Base-by-base conservation (phyloP, 352 stramenopile genomes). In the Phytophthora palmivora region DNA sequence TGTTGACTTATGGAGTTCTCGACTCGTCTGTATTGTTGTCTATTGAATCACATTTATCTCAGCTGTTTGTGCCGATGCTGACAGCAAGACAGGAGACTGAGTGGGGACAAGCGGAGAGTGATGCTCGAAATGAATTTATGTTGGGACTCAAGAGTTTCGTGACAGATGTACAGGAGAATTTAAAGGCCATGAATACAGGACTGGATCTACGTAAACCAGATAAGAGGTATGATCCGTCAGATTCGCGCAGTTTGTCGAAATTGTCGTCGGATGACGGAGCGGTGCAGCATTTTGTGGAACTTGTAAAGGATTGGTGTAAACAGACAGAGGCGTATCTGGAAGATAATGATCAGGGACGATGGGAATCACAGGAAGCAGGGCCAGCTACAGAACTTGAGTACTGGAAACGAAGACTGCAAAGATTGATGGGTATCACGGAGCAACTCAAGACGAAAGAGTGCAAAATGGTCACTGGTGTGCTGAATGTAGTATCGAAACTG, bases 231-330 rank as follows among this genome's bases (percentile, higher is more conserved):
- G 84, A 94, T 49, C 63, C 81, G 6, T 84, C 66, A 36, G 82
- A 92, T 58, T 76, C 76, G n/a, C 79, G 74, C 22, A 91, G 70
- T 39, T 64, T 92, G n/a, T 94, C 74, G 33, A 81, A 76, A 21
- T 62, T 89, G 7, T 87, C 87, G n/a, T 63, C 78, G 0, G 84
- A 94, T 56, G 81, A 96, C 33, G 61, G 72, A 7, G 87, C 78
- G 0, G 79, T 95, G 32, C 74, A 77, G 28, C 86, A 97, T 60
- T 96, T 95, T 72, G 74, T 95, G 5, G 90, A 97, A 37, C 58
- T 97, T 0, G 67, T 98, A 4, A 82, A 96, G 44, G 87, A 94
- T 63, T 97, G 91, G 90, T 97, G 90, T 70, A 87, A 87, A 24
- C 76, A 93, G 50, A 97, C 87, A 6, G 86, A 96, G 58, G 71